Evolutionary conservation across 176 grass and related monocot genomes (phyloP).

Genomic region (Raddia distichophylla): DNA sequence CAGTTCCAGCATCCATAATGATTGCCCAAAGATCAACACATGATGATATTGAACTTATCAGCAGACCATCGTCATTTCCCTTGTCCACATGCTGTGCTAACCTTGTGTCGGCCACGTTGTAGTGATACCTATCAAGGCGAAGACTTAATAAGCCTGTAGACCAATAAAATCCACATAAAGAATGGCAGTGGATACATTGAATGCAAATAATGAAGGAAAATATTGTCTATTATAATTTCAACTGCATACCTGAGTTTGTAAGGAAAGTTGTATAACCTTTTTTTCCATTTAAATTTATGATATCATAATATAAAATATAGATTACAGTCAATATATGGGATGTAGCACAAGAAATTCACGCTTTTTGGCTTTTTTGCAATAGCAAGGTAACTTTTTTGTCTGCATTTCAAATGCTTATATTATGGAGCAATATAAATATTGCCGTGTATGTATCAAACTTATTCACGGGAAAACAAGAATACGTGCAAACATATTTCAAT

Average conservation of each 20-base stretch:
- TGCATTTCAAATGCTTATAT: background rate
- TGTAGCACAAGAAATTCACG: background rate
- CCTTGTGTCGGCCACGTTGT: slow-evolving; percentile 64
- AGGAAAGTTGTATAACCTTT: background rate
- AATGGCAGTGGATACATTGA: slow-evolving; percentile 5
- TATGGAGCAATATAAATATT: background rate
- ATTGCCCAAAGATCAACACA: slow-evolving; percentile 74
- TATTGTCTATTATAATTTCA: background rate
- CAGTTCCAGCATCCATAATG: slow-evolving; percentile 85
- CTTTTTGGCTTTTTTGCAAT: background rate
- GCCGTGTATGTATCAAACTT: background rate
- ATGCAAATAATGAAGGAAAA: background rate
- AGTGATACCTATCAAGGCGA: slow-evolving; percentile 65
- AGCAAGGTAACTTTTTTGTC: background rate
- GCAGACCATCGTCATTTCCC: slow-evolving; percentile 75
- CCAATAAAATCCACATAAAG: background rate
- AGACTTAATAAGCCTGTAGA: slow-evolving; percentile 36
- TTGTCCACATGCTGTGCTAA: slow-evolving; percentile 70
- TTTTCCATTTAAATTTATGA: slow-evolving; percentile 4
- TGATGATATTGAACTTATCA: slow-evolving; percentile 81
- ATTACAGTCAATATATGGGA: slow-evolving; percentile 3
- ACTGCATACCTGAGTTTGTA: slow-evolving; percentile 12
- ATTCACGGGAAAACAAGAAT: background rate
- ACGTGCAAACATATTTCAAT: background rate
- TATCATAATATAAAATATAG: slow-evolving; percentile 13